phyloP scores from a whole-genome alignment of 768 basidiomycete species.

The Mycena metata region DNA sequence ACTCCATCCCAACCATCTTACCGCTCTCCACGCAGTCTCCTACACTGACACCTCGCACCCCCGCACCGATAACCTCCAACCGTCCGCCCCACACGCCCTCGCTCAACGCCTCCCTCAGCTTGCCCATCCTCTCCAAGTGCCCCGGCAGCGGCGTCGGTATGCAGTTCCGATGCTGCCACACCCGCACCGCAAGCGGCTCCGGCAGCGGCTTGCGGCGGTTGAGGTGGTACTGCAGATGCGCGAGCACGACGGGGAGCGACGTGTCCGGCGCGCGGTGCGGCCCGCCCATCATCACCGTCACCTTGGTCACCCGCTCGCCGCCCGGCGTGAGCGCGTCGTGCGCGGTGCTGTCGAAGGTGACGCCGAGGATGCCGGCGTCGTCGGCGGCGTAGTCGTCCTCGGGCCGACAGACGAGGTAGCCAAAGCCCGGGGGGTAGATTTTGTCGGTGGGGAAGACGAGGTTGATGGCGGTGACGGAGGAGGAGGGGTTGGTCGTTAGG shows the following conservation, averaged over 20 bases:
- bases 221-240: constrained; percentile 61
- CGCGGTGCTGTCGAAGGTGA: constrained; percentile 88
- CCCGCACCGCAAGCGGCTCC: constrained; percentile 65
- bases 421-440: constrained; percentile 90
- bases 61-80: constrained; percentile 84
- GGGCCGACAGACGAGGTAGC: constrained; percentile 92
- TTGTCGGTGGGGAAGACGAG: constrained; percentile 77
- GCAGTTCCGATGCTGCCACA: constrained; percentile 71
- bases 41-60: constrained; percentile 88
- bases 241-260: constrained; percentile 47
- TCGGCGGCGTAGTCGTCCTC: constrained; percentile 62
- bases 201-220: constrained; percentile 58
- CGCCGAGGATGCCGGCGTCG: constrained; percentile 76
- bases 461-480: constrained; percentile 91
- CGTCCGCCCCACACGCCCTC: constrained; percentile 58
- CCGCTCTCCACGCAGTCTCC: constrained; percentile 88
- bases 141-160: constrained; percentile 86
- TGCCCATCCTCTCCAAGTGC: constrained; percentile 76
- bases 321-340: constrained; percentile 56
- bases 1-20: constrained; percentile 63
- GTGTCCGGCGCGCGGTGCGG: constrained; percentile 62
- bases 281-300: constrained; percentile 94
- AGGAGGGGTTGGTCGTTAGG: constrained; percentile 75
- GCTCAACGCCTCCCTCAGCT: constrained; percentile 62
- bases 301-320: constrained; percentile 67